Evolutionary conservation across 345 rosid species (phyloP), one percentile per base, ranked within the genome.

Genomic region (Citrus sinensis): DNA sequence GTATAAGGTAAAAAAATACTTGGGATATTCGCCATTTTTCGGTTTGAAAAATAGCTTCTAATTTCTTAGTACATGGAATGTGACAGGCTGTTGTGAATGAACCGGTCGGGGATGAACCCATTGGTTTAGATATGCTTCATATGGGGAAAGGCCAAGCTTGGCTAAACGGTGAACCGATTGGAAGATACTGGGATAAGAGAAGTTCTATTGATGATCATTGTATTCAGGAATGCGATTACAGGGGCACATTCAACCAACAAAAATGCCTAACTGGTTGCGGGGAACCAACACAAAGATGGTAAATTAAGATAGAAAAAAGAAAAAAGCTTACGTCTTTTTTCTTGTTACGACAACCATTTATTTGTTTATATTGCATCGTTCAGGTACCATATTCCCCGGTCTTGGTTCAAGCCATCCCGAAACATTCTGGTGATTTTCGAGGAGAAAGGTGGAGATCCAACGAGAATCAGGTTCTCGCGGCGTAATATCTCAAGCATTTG

Each of bases 121-220:
- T 91, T 20, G 99, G 97, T 77, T 81, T 94, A 59, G 98, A 94
- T 79, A 94, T 96, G 99, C 66, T 92, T 70, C 82, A 87, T 70
- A 91, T 94, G 98, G 99, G 97, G 64, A 96, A 96, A 88, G 98
- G 98, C 35, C 90, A 89, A 81, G 99, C 97, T 60, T 94, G 99
- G 99, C 83, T 96, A 86, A 92, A 94, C 34, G 99, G 99, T n/a
- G 93, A 96, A 88, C 94, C 90, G 80, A 91, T 96, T 64, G 99
- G 99, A 78, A 94, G 97, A 85, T 96, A 89, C 80, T 96, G 93
- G 93, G 94, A 91, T 4, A 86, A 87, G 81, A 74, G 80, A 67
- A 88, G 87, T 80, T 82, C 86, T 73, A 61, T 71, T 11, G 82
- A 85, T 63, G 91, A 82, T 20, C 81, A 86, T 17, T 92, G 98